Conservation (phyloP, 2,329 filamentous ascomycete genomes). For the Claviceps capensis region DNA sequence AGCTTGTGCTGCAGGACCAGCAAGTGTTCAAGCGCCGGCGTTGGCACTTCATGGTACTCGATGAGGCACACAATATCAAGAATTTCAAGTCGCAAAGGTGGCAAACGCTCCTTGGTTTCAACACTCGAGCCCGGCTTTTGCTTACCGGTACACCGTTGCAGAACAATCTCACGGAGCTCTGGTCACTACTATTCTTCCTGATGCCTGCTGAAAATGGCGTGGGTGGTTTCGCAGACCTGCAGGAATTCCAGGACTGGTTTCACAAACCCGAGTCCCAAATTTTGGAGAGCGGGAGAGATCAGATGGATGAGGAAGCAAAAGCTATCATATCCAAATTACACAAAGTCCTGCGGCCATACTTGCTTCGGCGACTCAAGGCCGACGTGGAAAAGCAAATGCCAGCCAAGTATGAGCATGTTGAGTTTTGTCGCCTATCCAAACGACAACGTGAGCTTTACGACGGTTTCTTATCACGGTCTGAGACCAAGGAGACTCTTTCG, state of each 20-base stretch:
- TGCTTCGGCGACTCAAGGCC: conserved; percentile 80
- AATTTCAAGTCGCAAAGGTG: conserved; percentile 97
- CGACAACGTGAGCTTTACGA: conserved; percentile 92
- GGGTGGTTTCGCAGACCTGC: conserved; percentile 84
- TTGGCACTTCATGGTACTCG: conserved; percentile 97
- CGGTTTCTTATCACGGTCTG: conserved; percentile 80
- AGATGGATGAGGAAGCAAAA: conserved; percentile 87
- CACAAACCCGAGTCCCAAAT: conserved; percentile 93
- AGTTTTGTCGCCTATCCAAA: conserved; percentile 90
- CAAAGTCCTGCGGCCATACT: conserved; percentile 81
- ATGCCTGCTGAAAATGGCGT: conserved; percentile 83
- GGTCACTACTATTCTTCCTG: conserved; percentile 92
- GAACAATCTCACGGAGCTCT: conserved; percentile 92
- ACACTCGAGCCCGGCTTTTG: conserved; percentile 73
- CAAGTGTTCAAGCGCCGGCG: conserved; percentile 82
- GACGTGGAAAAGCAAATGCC: conserved; percentile 99
- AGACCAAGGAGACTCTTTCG: conserved; percentile 76
- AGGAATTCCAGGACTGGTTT: conserved; percentile 94
- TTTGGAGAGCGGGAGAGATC: conserved; percentile 81
- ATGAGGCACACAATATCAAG: conserved; percentile 99
- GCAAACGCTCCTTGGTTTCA: conserved; percentile 90
- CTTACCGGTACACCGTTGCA: conserved; percentile 91
- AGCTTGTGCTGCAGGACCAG: conserved; percentile 86
- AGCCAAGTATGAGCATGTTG: conserved; percentile 91
- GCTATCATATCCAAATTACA: conserved; percentile 88